Percentiles rank a stretch among this genome's conserved stretches.
These are phyloP conservation scores for Aspergillus thermomutatus DNA, from an alignment of 2,329 filamentous ascomycete species.

Conservation along the genomic window DNA sequence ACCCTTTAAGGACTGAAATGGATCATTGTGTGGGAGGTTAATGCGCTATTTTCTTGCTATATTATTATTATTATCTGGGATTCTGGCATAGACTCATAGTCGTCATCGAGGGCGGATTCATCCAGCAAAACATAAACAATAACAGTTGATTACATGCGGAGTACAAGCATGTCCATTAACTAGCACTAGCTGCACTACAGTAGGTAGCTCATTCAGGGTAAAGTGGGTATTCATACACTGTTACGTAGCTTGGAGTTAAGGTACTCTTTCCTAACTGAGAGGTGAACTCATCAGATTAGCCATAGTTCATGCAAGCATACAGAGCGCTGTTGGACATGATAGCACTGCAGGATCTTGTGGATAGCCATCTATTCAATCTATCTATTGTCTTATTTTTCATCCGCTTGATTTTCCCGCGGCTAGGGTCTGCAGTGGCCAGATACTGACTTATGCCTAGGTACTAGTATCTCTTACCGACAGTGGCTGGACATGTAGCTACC, in stretches of 20 bases:
- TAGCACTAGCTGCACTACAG: background rate
- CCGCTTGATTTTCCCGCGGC: background rate
- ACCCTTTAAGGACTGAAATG: background rate
- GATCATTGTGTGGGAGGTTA: background rate
- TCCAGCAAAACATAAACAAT: background rate
- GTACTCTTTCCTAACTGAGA: background rate
- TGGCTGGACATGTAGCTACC: slow-evolving; percentile 14
- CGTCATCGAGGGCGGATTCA: background rate
- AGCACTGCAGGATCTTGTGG: background rate
- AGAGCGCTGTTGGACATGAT: background rate
- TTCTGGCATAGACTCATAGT: background rate
- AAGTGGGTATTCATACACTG: background rate
- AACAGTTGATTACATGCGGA: background rate
- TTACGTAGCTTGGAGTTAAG: background rate
- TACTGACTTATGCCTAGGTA: background rate
- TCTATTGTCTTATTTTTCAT: background rate
- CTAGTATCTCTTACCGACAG: slow-evolving; percentile 10
- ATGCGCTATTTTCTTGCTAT: background rate
- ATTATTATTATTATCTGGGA: background rate
- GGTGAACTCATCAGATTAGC: background rate
- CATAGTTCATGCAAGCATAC: background rate
- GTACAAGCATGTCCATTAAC: background rate
- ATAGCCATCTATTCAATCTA: background rate
- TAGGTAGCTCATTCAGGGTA: background rate
- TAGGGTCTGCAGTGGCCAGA: background rate